Base-by-base conservation (phyloP, 2,329 filamentous ascomycete species). In the Curvularia sp. region DNA sequence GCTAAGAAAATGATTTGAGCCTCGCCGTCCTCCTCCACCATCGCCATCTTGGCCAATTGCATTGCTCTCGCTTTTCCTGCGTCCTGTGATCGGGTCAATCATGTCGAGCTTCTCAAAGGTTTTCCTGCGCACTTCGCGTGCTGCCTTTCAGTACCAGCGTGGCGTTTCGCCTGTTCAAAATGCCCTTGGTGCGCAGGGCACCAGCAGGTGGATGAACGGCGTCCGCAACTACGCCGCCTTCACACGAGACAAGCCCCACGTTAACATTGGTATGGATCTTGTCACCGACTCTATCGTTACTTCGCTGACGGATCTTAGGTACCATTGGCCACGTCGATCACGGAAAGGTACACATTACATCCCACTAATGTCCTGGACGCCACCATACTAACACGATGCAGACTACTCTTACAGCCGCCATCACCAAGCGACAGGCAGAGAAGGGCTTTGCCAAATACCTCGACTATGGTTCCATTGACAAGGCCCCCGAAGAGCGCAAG, bases 271-370 rank as follows among this genome's bases (percentile, higher is more conserved):
- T 91, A 84, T 69, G 84, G 60, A 10, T 28, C 7, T n/a, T 49
- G 1, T 5, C 15, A 33, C 22, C 12, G 28, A 30, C 0, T 10
- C 13, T 5, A 39, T 5, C 26, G 49, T 22, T 44, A 46, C 4
- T 35, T n/a, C 5, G 42, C 64, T 71, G 61, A 72, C 50, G 43
- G 33, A 26, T 4, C 18, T 31, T 55, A 93, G 90, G 90, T 79
- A 99, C 95, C 72, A 99, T 99, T 82, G 95, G 95, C 73, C 95
- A 99, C 85, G 95, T 99, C 82, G 95, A 99, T 87, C 94, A 99
- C 84, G 94, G 94, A 84, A 99, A 99, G 91, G 93, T 96, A 68
- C 49, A 61, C 30, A 55, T 54, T 44, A 33, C 59, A 50, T 43
- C 62, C 35, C 35, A n/a, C 35, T 55, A 46, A 66, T 35, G 67